phyloP scores from a whole-genome alignment of 192 early-diverging fungal genomes.

The Funneliformis mosseae region DNA sequence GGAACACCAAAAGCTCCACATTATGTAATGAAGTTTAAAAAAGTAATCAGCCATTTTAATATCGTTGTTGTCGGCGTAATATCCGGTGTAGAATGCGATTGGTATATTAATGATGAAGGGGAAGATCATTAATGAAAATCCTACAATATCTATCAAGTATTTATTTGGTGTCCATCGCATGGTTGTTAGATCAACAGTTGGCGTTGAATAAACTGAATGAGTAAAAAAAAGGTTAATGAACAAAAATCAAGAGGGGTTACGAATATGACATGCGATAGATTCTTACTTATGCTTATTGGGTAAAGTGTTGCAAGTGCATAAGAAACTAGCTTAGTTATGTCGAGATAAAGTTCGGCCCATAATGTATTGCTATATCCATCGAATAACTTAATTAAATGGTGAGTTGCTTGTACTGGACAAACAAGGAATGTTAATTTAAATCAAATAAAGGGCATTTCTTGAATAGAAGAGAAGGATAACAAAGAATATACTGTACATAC shows the following conservation, averaged over 20 bases:
- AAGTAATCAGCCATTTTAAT: neutral
- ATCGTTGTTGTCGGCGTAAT: conserved; percentile 10
- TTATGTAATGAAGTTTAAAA: conserved; percentile 27
- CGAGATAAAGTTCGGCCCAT: neutral
- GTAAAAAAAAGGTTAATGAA: neutral
- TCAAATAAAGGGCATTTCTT: neutral
- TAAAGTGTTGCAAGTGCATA: neutral
- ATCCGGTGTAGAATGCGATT: neutral
- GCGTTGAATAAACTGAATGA: conserved; percentile 1
- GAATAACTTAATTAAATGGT: neutral
- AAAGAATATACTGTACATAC: neutral
- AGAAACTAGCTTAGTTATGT: neutral
- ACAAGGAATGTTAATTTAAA: neutral
- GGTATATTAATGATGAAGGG: neutral
- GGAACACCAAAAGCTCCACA: neutral
- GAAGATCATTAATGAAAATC: neutral
- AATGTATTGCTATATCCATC: neutral
- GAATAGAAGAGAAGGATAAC: neutral
- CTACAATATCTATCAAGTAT: neutral
- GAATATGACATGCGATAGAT: neutral
- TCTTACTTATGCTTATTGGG: conserved; percentile 16
- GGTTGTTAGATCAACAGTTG: neutral
- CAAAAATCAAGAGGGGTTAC: neutral
- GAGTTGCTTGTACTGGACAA: neutral
- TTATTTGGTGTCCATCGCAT: neutral